Evolutionary conservation across 73 alveolate species (phyloP).

Genomic region (Breviolum minutum): DNA sequence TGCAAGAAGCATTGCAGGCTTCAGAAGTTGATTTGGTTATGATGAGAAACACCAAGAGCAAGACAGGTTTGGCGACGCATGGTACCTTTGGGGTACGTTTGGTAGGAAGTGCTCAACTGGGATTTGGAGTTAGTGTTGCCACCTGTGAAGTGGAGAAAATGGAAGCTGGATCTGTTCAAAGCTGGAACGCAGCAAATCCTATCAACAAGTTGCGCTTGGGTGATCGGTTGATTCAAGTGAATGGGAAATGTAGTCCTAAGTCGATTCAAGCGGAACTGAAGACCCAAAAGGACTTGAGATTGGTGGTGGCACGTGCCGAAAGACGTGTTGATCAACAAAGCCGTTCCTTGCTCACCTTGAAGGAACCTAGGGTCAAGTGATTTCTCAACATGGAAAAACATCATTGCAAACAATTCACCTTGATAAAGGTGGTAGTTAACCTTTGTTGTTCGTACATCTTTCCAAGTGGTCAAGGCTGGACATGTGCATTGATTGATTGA

Average conservation of each 20-base stretch:
- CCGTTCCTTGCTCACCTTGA: neutral
- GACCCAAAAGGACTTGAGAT: slow-evolving; percentile 1
- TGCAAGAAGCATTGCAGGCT: neutral
- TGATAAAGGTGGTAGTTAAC: too few relatives aligned
- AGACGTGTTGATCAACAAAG: neutral
- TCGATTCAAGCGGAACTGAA: neutral
- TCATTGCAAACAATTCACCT: too few relatives aligned
- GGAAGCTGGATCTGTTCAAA: slow-evolving; percentile 13
- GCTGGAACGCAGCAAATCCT: slow-evolving; percentile 36
- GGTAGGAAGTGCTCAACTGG: neutral
- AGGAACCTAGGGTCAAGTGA: neutral
- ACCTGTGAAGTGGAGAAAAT: slow-evolving; percentile 12
- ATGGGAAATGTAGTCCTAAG: neutral
- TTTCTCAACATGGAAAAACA: too few relatives aligned
- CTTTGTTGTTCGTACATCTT: too few relatives aligned
- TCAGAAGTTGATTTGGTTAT: neutral
- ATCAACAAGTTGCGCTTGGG: slow-evolving; percentile 51
- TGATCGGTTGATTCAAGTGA: slow-evolving; percentile 2
- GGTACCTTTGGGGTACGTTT: slow-evolving; percentile 32
- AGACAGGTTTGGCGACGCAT: neutral
- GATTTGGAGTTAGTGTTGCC: slow-evolving; percentile 3
- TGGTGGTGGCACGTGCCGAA: slow-evolving; percentile 57
- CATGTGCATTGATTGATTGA: neutral
- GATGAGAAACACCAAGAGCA: neutral
- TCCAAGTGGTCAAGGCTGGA: too few relatives aligned